Evolutionary conservation across 441 rosid genomes (phyloP).

Genomic region (Dalechampia spathulata): DNA sequence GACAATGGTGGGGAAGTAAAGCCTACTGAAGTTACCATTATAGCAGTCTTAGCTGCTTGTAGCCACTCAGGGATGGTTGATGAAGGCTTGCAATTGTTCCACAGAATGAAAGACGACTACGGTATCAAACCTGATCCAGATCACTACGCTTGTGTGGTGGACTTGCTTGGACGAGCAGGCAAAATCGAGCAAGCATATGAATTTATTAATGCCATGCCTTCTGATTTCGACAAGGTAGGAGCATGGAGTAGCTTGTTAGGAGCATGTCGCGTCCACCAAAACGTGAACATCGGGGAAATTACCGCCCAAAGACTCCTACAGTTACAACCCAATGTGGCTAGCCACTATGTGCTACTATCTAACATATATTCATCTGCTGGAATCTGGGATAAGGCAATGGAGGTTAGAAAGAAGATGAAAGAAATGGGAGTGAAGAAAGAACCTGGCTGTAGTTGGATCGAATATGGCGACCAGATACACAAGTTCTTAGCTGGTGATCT

Average conservation of each 20-base stretch:
- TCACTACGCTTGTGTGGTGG: constrained; percentile 83
- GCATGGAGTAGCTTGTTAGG: constrained; percentile 95
- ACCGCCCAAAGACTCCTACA: constrained; percentile 56
- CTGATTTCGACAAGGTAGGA: constrained; percentile 41
- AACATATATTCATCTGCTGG: constrained; percentile 31
- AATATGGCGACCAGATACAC: constrained; percentile 44
- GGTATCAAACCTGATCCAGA: constrained; percentile 56
- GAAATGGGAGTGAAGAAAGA: constrained; percentile 26
- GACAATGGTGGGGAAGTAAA: constrained; percentile 25
- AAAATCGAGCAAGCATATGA: constrained; percentile 56
- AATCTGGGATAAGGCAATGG: constrained; percentile 31
- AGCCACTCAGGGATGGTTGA: constrained; percentile 85
- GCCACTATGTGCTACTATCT: constrained; percentile 43
- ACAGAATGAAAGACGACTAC: constrained; percentile 49
- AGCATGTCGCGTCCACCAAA: constrained; percentile 57
- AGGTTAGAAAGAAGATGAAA: constrained; percentile 27
- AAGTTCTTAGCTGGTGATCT: constrained; percentile 65
- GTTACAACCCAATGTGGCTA: constrained; percentile 71
- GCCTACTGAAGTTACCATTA: constrained; percentile 69
- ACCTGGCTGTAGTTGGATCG: constrained; percentile 31
- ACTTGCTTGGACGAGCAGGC: constrained; percentile 85
- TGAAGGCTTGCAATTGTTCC: constrained; percentile 57
- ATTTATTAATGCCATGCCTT: constrained; percentile 45
- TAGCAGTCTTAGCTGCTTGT: constrained; percentile 75
- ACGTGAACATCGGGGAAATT: constrained; percentile 69